Percentiles rank a stretch among this genome's conserved stretches.
Conservation (phyloP, 768 basidiomycete species). For the Arthromyces matolae region DNA sequence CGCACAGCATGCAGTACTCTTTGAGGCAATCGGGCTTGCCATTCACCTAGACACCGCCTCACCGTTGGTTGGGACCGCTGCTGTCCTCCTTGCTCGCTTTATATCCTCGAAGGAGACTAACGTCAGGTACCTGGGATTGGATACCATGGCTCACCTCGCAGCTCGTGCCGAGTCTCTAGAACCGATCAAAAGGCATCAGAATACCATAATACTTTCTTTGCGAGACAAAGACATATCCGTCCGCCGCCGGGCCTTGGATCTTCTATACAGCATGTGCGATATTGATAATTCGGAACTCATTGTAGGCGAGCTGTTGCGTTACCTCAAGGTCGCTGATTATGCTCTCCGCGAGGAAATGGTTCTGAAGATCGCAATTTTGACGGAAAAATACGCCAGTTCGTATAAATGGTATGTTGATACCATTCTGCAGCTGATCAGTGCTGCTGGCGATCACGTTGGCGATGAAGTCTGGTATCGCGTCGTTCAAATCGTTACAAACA, state of each 20-base stretch:
- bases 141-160: slow-evolving; percentile 98
- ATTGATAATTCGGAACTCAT: slow-evolving; percentile 94
- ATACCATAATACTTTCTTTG: slow-evolving; percentile 89
- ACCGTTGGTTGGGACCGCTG: slow-evolving; percentile 81
- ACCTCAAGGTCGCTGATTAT: slow-evolving; percentile 95
- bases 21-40: slow-evolving; percentile 94
- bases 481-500: slow-evolving; percentile 97
- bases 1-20: slow-evolving; percentile 96
- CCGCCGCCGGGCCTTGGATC: slow-evolving; percentile 86
- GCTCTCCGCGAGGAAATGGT: slow-evolving; percentile 98
- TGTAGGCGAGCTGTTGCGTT: slow-evolving; percentile 91
- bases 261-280: slow-evolving; percentile 99
- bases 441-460: slow-evolving; percentile 97
- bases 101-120: slow-evolving; percentile 99
- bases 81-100: slow-evolving; percentile 89
- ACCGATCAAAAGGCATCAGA: slow-evolving; percentile 92
- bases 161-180: slow-evolving; percentile 89
- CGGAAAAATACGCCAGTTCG: slow-evolving; percentile 97
- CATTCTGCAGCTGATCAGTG: slow-evolving; percentile 90
- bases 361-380: slow-evolving; percentile 94
- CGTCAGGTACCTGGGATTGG: slow-evolving; percentile 93
- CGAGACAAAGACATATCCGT: slow-evolving; percentile 98
- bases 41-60: slow-evolving; percentile 95
- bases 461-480: slow-evolving; percentile 99
- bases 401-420: slow-evolving; percentile 99